Evolutionary conservation across 2,329 filamentous ascomycete species (phyloP).

Genomic region (Clonostachys rhizophaga): DNA sequence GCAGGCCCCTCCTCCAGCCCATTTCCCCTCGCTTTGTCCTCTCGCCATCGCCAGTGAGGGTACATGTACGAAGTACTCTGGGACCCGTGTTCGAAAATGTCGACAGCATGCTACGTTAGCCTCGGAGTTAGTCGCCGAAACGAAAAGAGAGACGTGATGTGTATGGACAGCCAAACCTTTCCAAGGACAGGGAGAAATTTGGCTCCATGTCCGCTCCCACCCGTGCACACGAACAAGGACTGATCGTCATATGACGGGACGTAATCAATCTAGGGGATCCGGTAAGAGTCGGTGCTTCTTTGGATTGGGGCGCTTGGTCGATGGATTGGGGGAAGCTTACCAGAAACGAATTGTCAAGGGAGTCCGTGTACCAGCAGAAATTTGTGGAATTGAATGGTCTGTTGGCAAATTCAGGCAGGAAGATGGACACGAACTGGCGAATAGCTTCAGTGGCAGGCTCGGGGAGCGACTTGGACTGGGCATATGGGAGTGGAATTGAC

Average conservation of each 20-base stretch:
- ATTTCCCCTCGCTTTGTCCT: conserved; percentile 12
- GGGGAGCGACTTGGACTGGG: conserved; percentile 6
- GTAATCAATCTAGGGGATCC: conserved; percentile 17
- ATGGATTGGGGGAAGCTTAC: conserved; percentile 3
- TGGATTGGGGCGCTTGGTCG: background rate
- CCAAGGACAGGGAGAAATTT: conserved; percentile 27
- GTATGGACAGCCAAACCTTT: conserved; percentile 9
- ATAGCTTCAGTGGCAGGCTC: conserved; percentile 12
- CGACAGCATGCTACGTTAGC: conserved; percentile 17
- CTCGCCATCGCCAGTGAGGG: conserved; percentile 21
- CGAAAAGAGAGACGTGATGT: background rate
- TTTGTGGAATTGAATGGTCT: conserved; percentile 16
- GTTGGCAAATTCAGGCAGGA: conserved; percentile 16
- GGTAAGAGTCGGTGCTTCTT: background rate
- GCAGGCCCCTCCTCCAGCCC: conserved; percentile 20
- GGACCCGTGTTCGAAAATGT: conserved; percentile 17
- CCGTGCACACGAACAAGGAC: conserved; percentile 24
- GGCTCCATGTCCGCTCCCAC: conserved; percentile 26
- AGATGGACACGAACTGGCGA: conserved; percentile 11
- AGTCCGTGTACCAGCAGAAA: conserved; percentile 26
- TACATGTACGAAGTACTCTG: conserved; percentile 18
- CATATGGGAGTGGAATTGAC: conserved; percentile 18
- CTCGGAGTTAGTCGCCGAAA: background rate
- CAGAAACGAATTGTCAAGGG: conserved; percentile 23
- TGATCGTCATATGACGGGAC: conserved; percentile 18